phyloP scores from a whole-genome alignment of 2,329 filamentous ascomycete species.

The Xylaria sp. region DNA sequence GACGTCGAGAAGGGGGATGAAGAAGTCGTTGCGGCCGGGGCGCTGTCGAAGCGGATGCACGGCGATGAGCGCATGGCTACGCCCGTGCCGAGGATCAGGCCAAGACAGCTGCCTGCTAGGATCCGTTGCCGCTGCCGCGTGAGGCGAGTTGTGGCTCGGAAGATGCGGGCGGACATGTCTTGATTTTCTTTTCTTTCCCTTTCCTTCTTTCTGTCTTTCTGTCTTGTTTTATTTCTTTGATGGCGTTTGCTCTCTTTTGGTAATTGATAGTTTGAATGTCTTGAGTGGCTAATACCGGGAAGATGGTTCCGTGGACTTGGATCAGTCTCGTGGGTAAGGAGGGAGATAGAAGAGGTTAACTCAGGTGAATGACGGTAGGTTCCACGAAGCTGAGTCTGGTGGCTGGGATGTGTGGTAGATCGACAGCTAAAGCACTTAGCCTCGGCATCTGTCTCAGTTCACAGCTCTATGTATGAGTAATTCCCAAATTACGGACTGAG shows the following conservation, averaged over 20 bases:
- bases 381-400: conserved; percentile 6
- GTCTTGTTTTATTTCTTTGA: not conserved
- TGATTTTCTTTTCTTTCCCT: not conserved
- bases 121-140: conserved; percentile 42
- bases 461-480: too few species aligned
- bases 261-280: not conserved
- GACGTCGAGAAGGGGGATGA: conserved; percentile 29
- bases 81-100: conserved; percentile 51
- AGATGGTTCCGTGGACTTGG: too few species aligned
- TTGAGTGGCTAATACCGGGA: not conserved
- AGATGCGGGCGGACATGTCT: conserved; percentile 43
- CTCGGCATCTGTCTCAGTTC: conserved; percentile 10
- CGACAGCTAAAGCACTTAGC: not conserved
- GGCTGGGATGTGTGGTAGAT: conserved; percentile 5
- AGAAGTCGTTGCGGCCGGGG: not conserved
- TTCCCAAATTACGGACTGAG: not conserved
- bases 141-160: conserved; percentile 31
- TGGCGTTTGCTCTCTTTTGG: not conserved
- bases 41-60: conserved; percentile 40
- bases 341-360: too few species aligned
- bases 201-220: not conserved
- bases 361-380: not conserved
- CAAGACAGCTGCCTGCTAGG: conserved; percentile 50
- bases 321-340: too few species aligned
- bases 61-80: conserved; percentile 39